Base-by-base conservation (phyloP, 73 alveolate genomes). In the Paramecium primaurelia region DNA sequence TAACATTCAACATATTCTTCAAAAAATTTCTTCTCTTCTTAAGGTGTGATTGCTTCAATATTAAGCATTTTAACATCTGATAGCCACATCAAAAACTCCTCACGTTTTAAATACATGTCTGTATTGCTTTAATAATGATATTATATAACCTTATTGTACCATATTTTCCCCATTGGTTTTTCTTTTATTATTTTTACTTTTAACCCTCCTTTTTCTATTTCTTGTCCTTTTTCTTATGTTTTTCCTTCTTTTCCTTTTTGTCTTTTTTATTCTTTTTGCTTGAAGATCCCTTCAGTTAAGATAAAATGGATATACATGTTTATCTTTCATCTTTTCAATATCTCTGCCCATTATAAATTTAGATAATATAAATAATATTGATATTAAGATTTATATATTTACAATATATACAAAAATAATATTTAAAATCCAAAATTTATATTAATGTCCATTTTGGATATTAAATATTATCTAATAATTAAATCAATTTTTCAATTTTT, bases 1-100 rank as follows among this genome's bases (percentile, higher is more conserved):
- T 89, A 89, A 34, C 88, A 77, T 71, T 89, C 94, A 42, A 89
- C 88, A 47, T 58, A 89, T 18, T 89, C 94, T 71, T 89, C 94
- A 37, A 89, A 89, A 32, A 26, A 42, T 30, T 59, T 89, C 58
- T 73, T 89, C 58, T 89, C 94, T 25, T 89, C 94, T 4, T 71
- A 40, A 45, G 86, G 80, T 3, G 91, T 71, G 11, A 71, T 49
- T 30, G 94, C 84, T 54, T 89, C 94, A 26, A 89, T 64, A 54
- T 89, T 89, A 1, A 89, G 18, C 38, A 18, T 89, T 42, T 89
- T 89, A 18, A 71, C 84, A 11, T 89, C 94, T 12, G 94, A 77
- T 4, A 89, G 40, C 94, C 94, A 89, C 91, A 71, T 47, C 20
- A 71, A 71, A 47, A 89, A 89, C 42, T 89, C 94, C 12, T 89